phyloP scores from a whole-genome alignment of 805 yeast genomes.

The Kazachstania taianensis region DNA sequence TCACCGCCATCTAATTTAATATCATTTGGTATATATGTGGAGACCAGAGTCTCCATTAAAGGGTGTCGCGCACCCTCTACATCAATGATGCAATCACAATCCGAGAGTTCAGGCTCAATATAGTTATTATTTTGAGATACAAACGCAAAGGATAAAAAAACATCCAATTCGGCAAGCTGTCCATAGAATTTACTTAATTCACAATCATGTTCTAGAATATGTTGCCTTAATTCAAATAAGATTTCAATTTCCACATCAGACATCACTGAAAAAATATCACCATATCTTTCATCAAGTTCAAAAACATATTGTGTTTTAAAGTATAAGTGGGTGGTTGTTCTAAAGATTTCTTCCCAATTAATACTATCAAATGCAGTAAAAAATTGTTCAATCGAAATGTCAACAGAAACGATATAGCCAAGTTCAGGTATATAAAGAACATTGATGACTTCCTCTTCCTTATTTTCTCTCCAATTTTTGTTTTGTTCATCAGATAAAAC shows the following conservation, averaged over 20 bases:
- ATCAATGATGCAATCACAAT: conserved; percentile 18
- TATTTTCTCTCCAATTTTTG: conserved; percentile 2
- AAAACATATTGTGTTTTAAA: conserved; percentile 28
- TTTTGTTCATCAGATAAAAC: conserved; percentile 10
- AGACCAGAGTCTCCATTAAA: conserved; percentile 33
- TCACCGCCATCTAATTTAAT: conserved; percentile 23
- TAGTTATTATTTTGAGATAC: conserved; percentile 24
- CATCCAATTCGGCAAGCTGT: conserved; percentile 31
- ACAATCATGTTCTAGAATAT: conserved; percentile 9
- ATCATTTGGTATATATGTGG: conserved; percentile 36
- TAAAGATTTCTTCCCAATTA: conserved; percentile 32
- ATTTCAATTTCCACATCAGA: conserved; percentile 36
- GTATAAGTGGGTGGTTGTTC: conserved; percentile 30
- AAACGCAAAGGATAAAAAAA: conserved; percentile 28
- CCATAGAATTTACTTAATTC: conserved; percentile 15
- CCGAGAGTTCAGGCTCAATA: conserved; percentile 27
- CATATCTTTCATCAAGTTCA: conserved; percentile 31
- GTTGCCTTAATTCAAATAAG: conserved; percentile 24
- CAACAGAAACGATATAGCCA: conserved; percentile 32
- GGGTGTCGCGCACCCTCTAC: conserved; percentile 39
- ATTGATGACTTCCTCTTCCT: conserved; percentile 17
- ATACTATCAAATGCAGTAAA: conserved; percentile 2
- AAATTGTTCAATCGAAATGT: conserved; percentile 4
- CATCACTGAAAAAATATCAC: conserved; percentile 34
- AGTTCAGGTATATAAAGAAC: conserved; percentile 38